A percentile compares a stretch with the other conserved stretches of the same genome.
phyloP scores from a whole-genome alignment of 2,329 filamentous ascomycete species.

The Alternaria sp. region DNA sequence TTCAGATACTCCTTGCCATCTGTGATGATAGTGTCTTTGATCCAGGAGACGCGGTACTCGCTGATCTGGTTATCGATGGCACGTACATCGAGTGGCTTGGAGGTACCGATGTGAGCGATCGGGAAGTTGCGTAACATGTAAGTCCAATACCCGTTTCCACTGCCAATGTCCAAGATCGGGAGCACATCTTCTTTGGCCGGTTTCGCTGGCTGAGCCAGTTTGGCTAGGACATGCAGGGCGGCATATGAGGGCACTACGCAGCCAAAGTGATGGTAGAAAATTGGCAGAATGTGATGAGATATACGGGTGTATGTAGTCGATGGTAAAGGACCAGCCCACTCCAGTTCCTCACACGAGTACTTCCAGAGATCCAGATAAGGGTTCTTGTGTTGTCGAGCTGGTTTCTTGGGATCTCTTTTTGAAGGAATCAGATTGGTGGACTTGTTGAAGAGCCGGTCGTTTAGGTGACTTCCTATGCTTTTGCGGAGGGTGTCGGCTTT shows the following conservation, averaged over 20 bases:
- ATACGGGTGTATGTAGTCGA: conserved; percentile 62
- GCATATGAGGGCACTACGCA: conserved; percentile 76
- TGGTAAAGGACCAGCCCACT: conserved; percentile 70
- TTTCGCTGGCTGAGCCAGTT: conserved; percentile 55
- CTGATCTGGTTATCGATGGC: conserved; percentile 74
- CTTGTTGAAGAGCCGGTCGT: conserved; percentile 56
- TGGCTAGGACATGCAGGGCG: conserved; percentile 67
- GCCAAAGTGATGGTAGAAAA: conserved; percentile 82
- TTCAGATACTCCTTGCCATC: conserved; percentile 69
- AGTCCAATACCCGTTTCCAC: conserved; percentile 79
- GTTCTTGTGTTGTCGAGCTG: conserved; percentile 63
- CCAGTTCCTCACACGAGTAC: conserved; percentile 70
- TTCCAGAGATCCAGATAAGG: conserved; percentile 74
- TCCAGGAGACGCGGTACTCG: conserved; percentile 74
- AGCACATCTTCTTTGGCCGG: conserved; percentile 51
- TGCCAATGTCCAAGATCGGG: conserved; percentile 71
- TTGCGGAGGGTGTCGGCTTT: conserved; percentile 69
- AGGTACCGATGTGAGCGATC: conserved; percentile 62
- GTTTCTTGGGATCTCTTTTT: conserved; percentile 35
- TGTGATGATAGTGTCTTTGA: conserved; percentile 69
- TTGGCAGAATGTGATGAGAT: conserved; percentile 74
- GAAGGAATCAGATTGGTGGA: conserved; percentile 35
- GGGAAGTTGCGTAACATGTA: conserved; percentile 76
- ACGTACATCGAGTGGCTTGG: conserved; percentile 64
- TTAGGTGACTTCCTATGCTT: conserved; percentile 65